phyloP scores from a whole-genome alignment of 352 stramenopile genomes.

The Lagenidium giganteum region DNA sequence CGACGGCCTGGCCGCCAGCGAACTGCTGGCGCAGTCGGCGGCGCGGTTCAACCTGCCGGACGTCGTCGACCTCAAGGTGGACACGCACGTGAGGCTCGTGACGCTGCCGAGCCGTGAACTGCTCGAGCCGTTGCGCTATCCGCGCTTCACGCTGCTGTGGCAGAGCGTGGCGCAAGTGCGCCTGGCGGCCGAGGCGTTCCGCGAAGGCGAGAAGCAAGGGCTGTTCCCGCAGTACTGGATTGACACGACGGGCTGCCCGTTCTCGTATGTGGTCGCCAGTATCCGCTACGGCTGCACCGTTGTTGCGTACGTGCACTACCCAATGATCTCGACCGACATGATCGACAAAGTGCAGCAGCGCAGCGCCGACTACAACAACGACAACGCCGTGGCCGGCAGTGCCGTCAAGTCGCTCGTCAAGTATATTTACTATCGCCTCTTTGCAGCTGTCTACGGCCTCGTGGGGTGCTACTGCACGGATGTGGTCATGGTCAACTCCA shows the following conservation, averaged over 20 bases:
- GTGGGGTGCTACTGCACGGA: constrained; percentile 81
- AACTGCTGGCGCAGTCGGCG: constrained; percentile 74
- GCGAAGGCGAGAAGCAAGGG: constrained; percentile 26
- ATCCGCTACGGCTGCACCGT: constrained; percentile 82
- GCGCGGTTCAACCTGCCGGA: constrained; percentile 87
- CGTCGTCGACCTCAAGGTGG: constrained; percentile 38
- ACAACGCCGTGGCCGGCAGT: constrained; percentile 73
- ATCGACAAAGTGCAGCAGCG: constrained; percentile 90
- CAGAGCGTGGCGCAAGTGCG: constrained; percentile 94
- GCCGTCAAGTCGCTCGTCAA: constrained; percentile 87
- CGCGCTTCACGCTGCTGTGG: constrained; percentile 93
- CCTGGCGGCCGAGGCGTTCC: constrained; percentile 87
- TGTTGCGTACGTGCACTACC: constrained; percentile 98
- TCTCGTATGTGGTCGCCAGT: constrained; percentile 94
- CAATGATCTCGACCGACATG: constrained; percentile 99
- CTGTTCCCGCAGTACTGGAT: constrained; percentile 90
- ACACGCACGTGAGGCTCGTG: constrained; percentile 66
- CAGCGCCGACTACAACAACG: constrained; percentile 93
- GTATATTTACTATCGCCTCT: constrained; percentile 94
- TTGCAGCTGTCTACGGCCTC: constrained; percentile 90
- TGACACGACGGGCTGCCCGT: constrained; percentile 97
- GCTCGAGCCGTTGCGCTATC: constrained; percentile 76
- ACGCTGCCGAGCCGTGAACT: constrained; percentile 56
- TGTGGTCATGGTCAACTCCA: constrained; percentile 97
- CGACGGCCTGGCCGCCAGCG: constrained; percentile 41